A percentile compares a stretch with the other conserved stretches of the same genome.
Evolutionary conservation across 2,329 filamentous ascomycete genomes (phyloP).

Genomic region (Botrytis sinoallii): DNA sequence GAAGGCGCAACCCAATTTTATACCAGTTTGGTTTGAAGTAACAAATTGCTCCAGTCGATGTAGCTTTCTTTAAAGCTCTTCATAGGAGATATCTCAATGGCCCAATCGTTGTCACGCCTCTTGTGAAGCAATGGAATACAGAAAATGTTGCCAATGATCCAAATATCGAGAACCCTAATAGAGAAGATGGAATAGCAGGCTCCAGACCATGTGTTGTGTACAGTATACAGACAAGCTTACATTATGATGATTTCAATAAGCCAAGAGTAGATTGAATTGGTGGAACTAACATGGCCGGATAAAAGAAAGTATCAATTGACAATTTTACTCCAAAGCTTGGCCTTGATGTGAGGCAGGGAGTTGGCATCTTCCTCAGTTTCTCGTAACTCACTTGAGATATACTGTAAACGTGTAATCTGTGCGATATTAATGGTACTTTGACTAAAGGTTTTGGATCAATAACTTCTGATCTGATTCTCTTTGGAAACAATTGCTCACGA

Average conservation of each 20-base stretch:
- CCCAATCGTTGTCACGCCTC: not conserved
- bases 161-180: not conserved
- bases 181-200: not conserved
- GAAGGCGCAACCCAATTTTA: not conserved
- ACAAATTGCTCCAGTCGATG: not conserved
- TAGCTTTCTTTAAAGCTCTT: not conserved
- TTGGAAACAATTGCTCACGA: not conserved
- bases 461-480: too few relatives aligned
- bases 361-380: not conserved
- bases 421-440: not conserved
- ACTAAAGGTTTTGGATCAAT: not conserved
- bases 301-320: not conserved
- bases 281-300: constrained; percentile 1
- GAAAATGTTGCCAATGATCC: not conserved
- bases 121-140: not conserved
- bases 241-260: not conserved
- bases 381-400: not conserved
- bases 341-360: too few relatives aligned
- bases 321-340: not conserved
- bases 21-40: not conserved
- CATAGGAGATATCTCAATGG: not conserved
- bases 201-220: not conserved
- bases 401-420: not conserved
- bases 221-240: not conserved
- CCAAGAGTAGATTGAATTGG: not conserved